These are phyloP conservation scores for Dalbergia oliveri DNA, from an alignment of 306 rosid genomes.

Conservation along the genomic window DNA sequence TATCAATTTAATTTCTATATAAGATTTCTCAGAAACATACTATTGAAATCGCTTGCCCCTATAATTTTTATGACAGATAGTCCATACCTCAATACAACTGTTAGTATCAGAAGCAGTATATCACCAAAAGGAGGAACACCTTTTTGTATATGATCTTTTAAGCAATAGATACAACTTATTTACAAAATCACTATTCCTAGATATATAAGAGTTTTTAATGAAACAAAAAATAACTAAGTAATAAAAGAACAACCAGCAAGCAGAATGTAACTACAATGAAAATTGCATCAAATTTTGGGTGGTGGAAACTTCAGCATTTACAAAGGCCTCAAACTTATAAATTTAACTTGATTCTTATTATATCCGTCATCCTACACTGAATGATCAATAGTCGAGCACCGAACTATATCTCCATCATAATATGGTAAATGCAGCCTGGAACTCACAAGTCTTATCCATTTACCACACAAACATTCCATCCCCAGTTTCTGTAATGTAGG, in stretches of 20 bases:
- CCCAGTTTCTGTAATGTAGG: background rate
- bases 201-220: background rate
- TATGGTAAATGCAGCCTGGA: background rate
- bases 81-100: constrained; percentile 8
- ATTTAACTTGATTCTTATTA: no score
- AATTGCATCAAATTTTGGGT: background rate
- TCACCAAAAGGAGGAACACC: background rate
- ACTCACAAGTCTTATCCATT: background rate
- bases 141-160: background rate
- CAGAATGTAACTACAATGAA: background rate
- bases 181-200: constrained; percentile 13
- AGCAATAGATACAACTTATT: constrained; percentile 6
- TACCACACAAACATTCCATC: constrained; percentile 16
- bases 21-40: background rate
- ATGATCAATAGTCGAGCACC: constrained; percentile 20
- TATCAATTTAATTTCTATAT: no score
- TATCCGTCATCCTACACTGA: constrained; percentile 14
- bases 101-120: constrained; percentile 1
- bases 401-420: background rate
- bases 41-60: background rate
- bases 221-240: background rate
- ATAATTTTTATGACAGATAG: background rate
- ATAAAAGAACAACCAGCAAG: background rate
- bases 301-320: background rate
- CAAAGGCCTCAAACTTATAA: constrained; percentile 5